Base-by-base conservation (phyloP, 2,329 filamentous ascomycete species). In the Cercospora sp. region DNA sequence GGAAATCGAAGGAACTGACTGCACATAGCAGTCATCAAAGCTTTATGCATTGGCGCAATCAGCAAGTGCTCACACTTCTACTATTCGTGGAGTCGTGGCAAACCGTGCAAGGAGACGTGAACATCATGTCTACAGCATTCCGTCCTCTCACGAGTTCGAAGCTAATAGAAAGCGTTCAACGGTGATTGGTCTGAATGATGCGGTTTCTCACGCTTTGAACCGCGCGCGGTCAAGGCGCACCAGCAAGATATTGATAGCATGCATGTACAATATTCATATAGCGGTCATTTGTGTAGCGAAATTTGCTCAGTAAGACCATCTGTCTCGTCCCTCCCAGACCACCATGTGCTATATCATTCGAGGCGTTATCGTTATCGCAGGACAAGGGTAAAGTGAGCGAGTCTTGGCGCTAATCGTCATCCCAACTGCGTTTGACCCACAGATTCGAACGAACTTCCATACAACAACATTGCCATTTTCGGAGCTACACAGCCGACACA, bases 361-460 rank as follows among this genome's bases (percentile, higher is more conserved):
- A 49, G 43, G 21, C 18, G 18, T 26, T 51, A 51, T 51, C 45
- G 45, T 51, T 51, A 51, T 51, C 45, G 45, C 18, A 6, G 10
- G 45, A 51, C 45, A 51, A 51, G 45, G 45, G 10, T 24, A 24
- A 51, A 51, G 45, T 51, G 18, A 51, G 45, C 13, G 18, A 51
- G 45, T 24, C 45, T 51, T 51, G 45, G 45, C 45, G 21, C 18
- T 51, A 51, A 61, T 61, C 34, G 30, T 61, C 40, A 28, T 61
- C 59, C 43, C 59, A 61, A 61, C 59, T 61, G 34, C 37, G 40
- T 61, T 58, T 58, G 53, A 34, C 53, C 53, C 53, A 34, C 53
- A 58, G 26, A 58, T 45, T 37, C 59, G 16, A 61, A 28, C 59
- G 37, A 61, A 45, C 59, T 61, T 61, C 40, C 37, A 45, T 21